A percentile compares a stretch with the other conserved stretches of the same genome.
phyloP scores from a whole-genome alignment of 495 filamentous ascomycete genomes.

The Aspergillus leporis region DNA sequence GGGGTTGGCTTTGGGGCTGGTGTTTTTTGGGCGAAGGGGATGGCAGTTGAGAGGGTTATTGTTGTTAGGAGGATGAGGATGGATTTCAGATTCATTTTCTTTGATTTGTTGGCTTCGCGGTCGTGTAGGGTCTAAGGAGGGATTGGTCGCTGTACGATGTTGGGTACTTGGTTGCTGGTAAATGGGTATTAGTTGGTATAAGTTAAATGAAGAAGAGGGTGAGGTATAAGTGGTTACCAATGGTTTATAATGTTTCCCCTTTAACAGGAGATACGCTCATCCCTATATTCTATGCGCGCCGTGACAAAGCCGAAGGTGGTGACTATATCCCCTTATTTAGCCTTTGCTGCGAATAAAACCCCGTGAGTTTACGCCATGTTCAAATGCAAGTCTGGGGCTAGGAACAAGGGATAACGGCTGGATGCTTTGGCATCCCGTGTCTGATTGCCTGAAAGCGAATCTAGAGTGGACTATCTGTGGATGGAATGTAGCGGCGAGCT shows the following conservation, averaged over 20 bases:
- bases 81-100: background rate
- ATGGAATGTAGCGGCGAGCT: background rate
- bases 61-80: constrained; percentile 1
- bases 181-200: too few species aligned
- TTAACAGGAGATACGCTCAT: too few species aligned
- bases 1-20: background rate
- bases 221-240: too few species aligned
- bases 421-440: background rate
- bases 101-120: background rate
- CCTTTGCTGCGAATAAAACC: too few species aligned
- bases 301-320: too few species aligned
- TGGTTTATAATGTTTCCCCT: too few species aligned
- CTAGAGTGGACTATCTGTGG: background rate
- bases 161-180: too few species aligned
- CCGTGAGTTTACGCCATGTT: background rate
- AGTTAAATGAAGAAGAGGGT: too few species aligned
- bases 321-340: too few species aligned
- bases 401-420: background rate
- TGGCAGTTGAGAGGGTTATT: background rate
- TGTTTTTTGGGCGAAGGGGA: background rate
- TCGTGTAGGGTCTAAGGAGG: too few species aligned
- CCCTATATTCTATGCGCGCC: too few species aligned
- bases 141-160: too few species aligned
- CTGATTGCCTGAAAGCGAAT: background rate
- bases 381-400: background rate